Conservation (phyloP, 1,284 basidiomycete species). For the Apiotrichum porosum region DNA sequence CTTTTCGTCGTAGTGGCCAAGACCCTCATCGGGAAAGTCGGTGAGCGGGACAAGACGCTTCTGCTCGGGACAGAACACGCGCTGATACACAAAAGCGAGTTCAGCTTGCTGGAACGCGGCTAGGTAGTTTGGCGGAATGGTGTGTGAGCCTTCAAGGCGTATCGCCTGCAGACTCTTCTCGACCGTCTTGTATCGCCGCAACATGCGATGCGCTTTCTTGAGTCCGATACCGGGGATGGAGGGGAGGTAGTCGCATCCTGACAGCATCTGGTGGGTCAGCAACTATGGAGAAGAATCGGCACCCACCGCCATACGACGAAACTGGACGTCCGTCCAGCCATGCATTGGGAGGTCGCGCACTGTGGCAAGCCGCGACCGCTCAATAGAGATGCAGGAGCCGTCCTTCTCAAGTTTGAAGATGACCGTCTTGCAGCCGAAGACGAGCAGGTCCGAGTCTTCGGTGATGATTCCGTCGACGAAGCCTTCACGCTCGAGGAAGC, state of each 20-base stretch:
- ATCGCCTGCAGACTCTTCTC: constrained; percentile 74
- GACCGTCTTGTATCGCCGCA: constrained; percentile 78
- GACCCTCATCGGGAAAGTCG: constrained; percentile 53
- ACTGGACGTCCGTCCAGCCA: constrained; percentile 85
- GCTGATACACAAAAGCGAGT: constrained; percentile 88
- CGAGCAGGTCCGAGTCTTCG: constrained; percentile 96
- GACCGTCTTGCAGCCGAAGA: constrained; percentile 81
- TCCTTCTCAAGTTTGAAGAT: constrained; percentile 78
- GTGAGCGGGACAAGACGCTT: constrained; percentile 66
- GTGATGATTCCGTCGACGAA: constrained; percentile 90
- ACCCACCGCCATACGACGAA: constrained; percentile 77
- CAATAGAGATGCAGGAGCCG: constrained; percentile 72
- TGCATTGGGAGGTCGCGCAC: constrained; percentile 71
- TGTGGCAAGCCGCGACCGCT: constrained; percentile 68
- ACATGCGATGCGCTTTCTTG: constrained; percentile 83
- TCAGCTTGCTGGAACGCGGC: constrained; percentile 70
- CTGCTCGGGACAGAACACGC: constrained; percentile 75
- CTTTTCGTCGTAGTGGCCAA: constrained; percentile 60
- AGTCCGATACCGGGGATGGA: constrained; percentile 93
- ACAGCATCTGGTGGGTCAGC: constrained; percentile 60
- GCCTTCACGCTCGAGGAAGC: constrained; percentile 79
- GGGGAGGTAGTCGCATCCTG: constrained; percentile 96
- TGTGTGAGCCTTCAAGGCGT: constrained; percentile 76
- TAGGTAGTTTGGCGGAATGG: constrained; percentile 71
- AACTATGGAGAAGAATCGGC: not conserved